Evolutionary conservation across 331 rosid genomes (phyloP).

Genomic region (Rosa hybrid): DNA sequence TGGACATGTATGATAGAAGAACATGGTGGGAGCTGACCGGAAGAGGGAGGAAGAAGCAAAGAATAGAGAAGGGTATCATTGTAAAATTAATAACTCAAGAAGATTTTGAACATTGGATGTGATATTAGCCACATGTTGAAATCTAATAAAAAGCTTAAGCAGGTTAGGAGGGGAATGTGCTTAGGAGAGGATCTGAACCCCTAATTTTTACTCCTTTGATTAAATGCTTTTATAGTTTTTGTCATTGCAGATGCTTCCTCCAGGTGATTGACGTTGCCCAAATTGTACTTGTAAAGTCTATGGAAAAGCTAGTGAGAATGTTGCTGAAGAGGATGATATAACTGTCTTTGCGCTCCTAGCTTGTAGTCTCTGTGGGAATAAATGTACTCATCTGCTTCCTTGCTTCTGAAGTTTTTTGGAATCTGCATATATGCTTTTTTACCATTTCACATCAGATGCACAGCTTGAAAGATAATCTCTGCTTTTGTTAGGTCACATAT

Average conservation of each 20-base stretch:
- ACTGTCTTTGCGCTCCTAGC: conserved; percentile 36
- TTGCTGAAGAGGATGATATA: conserved; percentile 41
- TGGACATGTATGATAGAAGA: too few species aligned
- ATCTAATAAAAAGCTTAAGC: too few species aligned
- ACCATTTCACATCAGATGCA: conserved; percentile 5
- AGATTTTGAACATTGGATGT: too few species aligned
- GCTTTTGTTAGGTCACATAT: conserved; percentile 58
- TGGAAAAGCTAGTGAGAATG: conserved; percentile 52
- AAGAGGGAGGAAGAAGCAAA: too few species aligned
- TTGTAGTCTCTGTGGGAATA: conserved; percentile 78
- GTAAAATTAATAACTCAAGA: too few species aligned
- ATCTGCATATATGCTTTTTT: conserved; percentile 23
- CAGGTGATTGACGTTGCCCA: conserved; percentile 98
- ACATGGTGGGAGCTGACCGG: too few species aligned
- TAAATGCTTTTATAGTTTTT: conserved; percentile 26
- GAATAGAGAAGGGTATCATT: too few species aligned
- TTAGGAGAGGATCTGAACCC: too few species aligned
- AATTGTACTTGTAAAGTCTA: conserved; percentile 91
- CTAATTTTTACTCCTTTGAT: conserved; percentile 16
- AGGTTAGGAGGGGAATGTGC: too few species aligned
- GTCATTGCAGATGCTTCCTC: conserved; percentile 78
- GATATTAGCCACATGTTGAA: too few species aligned
- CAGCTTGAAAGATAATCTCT: conserved; percentile 27
- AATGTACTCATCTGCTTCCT: conserved; percentile 53
- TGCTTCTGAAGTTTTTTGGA: conserved; percentile 19